A percentile compares a stretch with the other conserved stretches of the same genome.
phyloP scores from a whole-genome alignment of 2,329 filamentous ascomycete genomes.

The Phialemoniopsis sp. region DNA sequence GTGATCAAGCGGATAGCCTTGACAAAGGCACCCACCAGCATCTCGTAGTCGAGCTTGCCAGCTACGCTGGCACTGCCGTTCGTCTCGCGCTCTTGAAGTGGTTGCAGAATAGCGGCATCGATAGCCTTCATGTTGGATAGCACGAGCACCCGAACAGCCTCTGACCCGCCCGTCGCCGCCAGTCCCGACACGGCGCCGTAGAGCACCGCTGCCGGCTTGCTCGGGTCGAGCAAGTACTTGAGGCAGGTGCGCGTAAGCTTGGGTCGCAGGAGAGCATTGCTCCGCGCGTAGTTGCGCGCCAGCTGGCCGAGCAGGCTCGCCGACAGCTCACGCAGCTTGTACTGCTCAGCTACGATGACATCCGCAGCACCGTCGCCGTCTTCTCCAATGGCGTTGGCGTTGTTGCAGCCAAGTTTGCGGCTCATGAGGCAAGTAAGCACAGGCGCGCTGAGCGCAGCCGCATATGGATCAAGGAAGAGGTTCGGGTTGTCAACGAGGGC shows the following conservation, averaged over 20 bases:
- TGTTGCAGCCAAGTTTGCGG: slow-evolving; percentile 66
- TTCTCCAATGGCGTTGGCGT: slow-evolving; percentile 40
- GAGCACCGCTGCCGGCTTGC: slow-evolving; percentile 76
- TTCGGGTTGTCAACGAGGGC: slow-evolving; percentile 81
- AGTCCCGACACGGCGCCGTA: slow-evolving; percentile 86
- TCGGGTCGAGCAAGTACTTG: slow-evolving; percentile 85
- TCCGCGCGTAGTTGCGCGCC: slow-evolving; percentile 73
- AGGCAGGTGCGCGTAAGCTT: slow-evolving; percentile 90
- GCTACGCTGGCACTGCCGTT: slow-evolving; percentile 7
- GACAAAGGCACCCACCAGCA: slow-evolving; percentile 50
- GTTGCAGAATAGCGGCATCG: slow-evolving; percentile 47
- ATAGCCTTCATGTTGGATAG: slow-evolving; percentile 52
- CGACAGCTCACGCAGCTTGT: slow-evolving; percentile 78
- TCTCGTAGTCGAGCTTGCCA: slow-evolving; percentile 42
- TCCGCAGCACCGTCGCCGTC: slow-evolving; percentile 44
- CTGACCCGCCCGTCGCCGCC: slow-evolving; percentile 66
- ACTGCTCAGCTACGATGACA: slow-evolving; percentile 52
- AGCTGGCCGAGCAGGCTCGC: slow-evolving; percentile 78
- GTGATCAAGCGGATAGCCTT: slow-evolving; percentile 44
- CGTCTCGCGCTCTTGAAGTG: slow-evolving; percentile 45
- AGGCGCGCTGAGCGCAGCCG: slow-evolving; percentile 69
- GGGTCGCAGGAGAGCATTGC: slow-evolving; percentile 77
- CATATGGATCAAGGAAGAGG: slow-evolving; percentile 66
- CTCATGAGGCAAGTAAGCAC: slow-evolving; percentile 89
- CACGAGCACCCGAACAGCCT: slow-evolving; percentile 52